Conservation (phyloP, 306 rosid species). For the Begonia peltatifolia region DNA sequence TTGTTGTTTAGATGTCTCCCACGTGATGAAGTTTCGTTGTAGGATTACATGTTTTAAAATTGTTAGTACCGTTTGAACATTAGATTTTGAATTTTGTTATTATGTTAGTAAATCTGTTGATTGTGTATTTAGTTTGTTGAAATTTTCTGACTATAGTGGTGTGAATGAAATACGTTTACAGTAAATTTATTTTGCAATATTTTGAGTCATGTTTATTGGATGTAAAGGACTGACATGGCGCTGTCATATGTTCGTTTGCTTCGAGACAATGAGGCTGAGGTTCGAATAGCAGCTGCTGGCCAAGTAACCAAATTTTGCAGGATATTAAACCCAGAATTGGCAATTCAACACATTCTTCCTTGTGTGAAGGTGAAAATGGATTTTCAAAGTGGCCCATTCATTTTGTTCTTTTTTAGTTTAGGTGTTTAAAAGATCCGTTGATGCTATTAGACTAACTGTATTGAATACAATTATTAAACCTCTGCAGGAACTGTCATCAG, state of each 20-base stretch:
- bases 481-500: constrained; percentile 84
- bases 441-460: not conserved
- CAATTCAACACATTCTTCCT: constrained; percentile 91
- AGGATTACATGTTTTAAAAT: no score
- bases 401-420: not conserved
- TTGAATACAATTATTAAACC: not conserved
- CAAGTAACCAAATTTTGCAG: constrained; percentile 93
- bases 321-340: constrained; percentile 73
- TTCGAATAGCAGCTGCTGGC: constrained; percentile 98
- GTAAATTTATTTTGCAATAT: no score
- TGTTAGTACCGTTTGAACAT: no score
- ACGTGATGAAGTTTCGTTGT: no score
- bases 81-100: no score
- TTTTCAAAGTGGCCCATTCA: not conserved
- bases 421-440: not conserved
- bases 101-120: no score
- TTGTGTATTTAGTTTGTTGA: no score
- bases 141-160: no score
- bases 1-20: no score
- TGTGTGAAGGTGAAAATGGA: constrained; percentile 70
- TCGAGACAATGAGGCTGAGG: constrained; percentile 98
- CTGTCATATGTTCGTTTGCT: constrained; percentile 94
- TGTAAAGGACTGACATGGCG: constrained; percentile 60
- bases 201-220: no score
- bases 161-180: no score